Evolutionary conservation across 345 rosid species (phyloP), one percentile per base, ranked within the genome.

Genomic region (Orychophragmus violaceus): DNA sequence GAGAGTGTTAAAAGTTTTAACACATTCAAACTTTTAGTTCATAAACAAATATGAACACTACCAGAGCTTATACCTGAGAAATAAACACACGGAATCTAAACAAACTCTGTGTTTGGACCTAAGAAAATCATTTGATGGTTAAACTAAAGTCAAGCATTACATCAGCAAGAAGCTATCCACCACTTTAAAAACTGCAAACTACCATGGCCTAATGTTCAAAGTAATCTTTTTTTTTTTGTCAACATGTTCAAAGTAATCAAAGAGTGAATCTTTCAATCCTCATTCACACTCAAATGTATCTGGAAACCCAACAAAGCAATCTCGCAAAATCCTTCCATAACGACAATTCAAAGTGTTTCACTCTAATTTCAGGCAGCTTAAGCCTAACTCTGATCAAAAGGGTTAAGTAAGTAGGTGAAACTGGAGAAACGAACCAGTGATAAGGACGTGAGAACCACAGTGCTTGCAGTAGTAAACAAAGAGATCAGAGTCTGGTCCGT

Each of bases 401-500:
- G 17, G 11, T 9, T 1, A 12, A 46, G 56, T 17, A 19, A 36
- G 17, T 13, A 46, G 14, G 45, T 25, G 62, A 32, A 62, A 19
- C 41, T 36, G 67, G 59, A 57, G 76, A 45, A 76, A 82, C 62
- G 69, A 82, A 88, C 95, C 99, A 14, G 99, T 95, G 64, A 95
- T 91, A 45, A 95, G 97, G 74, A 95, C 95, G 68, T 90, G 99
- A 28, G 94, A 89, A 67, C 95, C 82, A 63, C 99, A 95, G 78
- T 89, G 95, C 78, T 95, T 91, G 96, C 99, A 91, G 56, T 91
- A 95, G 77, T 95, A 95, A 16, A 95, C 98, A 82, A 95, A 91
- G 57, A 95, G 99, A 80, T 95, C 99, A 28, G 98, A 91, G 74
- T 87, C 91, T 0, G 95, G 94, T 45, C 99, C 95, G 16, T 95